Base-by-base conservation (phyloP, 2,329 filamentous ascomycete genomes). In the Phialemoniopsis sp. region DNA sequence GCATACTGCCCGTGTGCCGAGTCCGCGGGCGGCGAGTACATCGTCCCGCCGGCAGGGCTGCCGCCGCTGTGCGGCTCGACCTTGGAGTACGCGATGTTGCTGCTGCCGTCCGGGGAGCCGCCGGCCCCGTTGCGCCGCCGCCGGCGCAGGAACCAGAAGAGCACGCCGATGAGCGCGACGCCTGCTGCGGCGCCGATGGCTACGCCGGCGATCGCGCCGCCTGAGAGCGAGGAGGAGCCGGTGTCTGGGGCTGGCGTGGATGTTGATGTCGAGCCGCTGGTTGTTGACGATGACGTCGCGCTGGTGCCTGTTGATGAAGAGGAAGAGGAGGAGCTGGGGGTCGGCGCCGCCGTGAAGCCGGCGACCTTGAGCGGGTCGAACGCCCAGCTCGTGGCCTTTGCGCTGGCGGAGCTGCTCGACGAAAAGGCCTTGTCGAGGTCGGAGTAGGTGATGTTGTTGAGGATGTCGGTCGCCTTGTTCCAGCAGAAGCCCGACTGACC, bases 401-500 rank as follows among this genome's bases (percentile, higher is more conserved):
- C 45, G 12, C 38, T 32, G n/a, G 43, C 45, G 4, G 38, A 34
- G 38, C 41, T 42, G 13, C 46, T 41, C 5, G 47, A 49, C 38
- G 43, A 46, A 34, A 41, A 40, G 5, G 43, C 43, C 17, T 43
- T 14, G 37, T 47, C 39, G 36, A 49, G 43, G 7, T 16, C 32
- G 4, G 19, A 30, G 13, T 19, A 16, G 34, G 39, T 37, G 40
- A 49, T 45, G 32, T 49, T 46, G 29, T 31, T 42, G 17, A 49
- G 43, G 4, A 36, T 37, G 43, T 49, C 43, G 38, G 41, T 33
- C 7, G 15, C 15, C 10, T 18, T 38, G 39, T 40, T 39, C 47
- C 47, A 49, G 41, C 47, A 49, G 38, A 49, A 39, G 37, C 47
- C 46, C 39, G 47, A 38, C 32, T 49, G 47, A 35, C 31, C 37